Evolutionary conservation across 2,329 filamentous ascomycete species (phyloP), one percentile per base, ranked within the genome.

Genomic region (Aspergillus arachidicola): DNA sequence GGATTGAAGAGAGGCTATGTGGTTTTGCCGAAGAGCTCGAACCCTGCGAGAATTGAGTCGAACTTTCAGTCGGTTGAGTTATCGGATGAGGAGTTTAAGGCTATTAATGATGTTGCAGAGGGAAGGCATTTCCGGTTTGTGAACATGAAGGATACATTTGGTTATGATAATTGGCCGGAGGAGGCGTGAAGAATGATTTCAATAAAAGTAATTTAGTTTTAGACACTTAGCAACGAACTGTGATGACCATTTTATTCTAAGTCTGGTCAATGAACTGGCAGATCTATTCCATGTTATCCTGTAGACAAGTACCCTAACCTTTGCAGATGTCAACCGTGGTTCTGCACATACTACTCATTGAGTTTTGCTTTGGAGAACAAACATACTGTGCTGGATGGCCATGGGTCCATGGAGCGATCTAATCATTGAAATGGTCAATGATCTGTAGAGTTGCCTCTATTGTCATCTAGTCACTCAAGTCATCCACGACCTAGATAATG

Each of bases 71-170:
- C 85, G 64, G 87, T 88, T 28, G 79, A 86, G 72, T 79, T 92
- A 63, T 78, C 80, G 53, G 81, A 85, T 46, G 82, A 83, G 59
- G 85, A 89, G 68, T 85, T 89, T 70, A 80, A 83, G 65, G 87
- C 83, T 19, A 83, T 91, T 59, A 85, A 90, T 77, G 72, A 82
- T 64, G 89, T 92, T 10, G 88, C 89, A 0, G 82, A 86, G 73
- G 87, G 87, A 43, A 83, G 89, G 56, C 87, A 91, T 76, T 86
- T 84, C 28, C 86, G 90, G 38, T 92, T 93, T 72, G 89, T 93
- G 62, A 92, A 93, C 80, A 92, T 92, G 90, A 92, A 91, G 83
- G 89, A 91, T 68, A 91, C 88, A 0, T 92, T 92, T 76, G 90
- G 90, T 6, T 91, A 90, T 74, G 83, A 92, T 70, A 85, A 92